A percentile compares a stretch with the other conserved stretches of the same genome.
These are phyloP conservation scores for Mediolabrus comicus DNA, from an alignment of 108 stramenopile species.

Conservation along the genomic window DNA sequence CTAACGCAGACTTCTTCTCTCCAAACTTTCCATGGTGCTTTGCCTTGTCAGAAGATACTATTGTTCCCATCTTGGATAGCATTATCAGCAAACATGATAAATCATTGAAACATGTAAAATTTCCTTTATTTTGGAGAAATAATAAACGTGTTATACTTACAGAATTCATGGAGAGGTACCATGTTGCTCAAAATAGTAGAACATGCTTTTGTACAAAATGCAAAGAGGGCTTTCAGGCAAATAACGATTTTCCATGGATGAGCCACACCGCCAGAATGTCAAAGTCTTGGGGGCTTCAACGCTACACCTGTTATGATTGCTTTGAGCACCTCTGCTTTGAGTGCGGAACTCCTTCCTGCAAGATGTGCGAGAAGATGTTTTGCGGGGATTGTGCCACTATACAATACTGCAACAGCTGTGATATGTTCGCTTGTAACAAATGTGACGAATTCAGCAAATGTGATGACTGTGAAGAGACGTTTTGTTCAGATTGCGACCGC, in stretches of 20 bases:
- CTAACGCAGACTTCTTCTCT: background rate
- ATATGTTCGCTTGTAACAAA: background rate
- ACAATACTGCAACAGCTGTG: background rate
- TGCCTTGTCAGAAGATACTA: background rate
- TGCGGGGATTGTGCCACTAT: background rate
- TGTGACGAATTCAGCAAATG: background rate
- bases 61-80: conserved; percentile 26
- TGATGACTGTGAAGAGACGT: no score
- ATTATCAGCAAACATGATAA: conserved; percentile 4
- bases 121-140: conserved; percentile 21
- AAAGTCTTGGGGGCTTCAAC: conserved; percentile 12
- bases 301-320: conserved; percentile 16
- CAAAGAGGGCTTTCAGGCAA: background rate
- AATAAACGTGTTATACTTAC: background rate
- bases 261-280: background rate
- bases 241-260: conserved; percentile 2
- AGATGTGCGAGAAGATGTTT: background rate
- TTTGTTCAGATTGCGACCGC: conserved; percentile 4
- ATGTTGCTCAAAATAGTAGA: background rate
- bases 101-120: conserved; percentile 11
- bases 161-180: conserved; percentile 5
- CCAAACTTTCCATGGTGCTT: background rate
- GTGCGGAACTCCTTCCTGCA: background rate
- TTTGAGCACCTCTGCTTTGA: background rate
- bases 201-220: background rate